Evolutionary conservation across 306 rosid species (phyloP).

Genomic region (Astragalus glycyphyllos): DNA sequence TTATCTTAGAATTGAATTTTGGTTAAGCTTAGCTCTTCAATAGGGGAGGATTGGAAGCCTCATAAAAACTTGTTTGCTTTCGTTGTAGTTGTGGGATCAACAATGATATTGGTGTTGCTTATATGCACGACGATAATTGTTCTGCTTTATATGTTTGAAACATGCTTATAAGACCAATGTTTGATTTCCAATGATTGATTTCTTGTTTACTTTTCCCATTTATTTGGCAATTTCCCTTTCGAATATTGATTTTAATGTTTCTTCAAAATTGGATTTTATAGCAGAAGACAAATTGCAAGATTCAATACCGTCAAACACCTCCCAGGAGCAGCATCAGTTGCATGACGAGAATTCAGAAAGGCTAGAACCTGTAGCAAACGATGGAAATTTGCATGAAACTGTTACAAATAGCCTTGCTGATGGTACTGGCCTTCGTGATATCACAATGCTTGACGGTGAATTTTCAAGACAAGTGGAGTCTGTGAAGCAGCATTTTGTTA

Average conservation of each 20-base stretch:
- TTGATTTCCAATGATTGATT: constrained; percentile 13
- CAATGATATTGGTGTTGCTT: not conserved
- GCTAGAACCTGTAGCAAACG: constrained; percentile 46
- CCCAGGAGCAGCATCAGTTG: constrained; percentile 58
- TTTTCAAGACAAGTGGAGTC: constrained; percentile 62
- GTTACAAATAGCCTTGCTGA: constrained; percentile 48
- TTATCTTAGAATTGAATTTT: not conserved
- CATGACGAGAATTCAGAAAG: constrained; percentile 49
- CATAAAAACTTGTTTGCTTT: not conserved
- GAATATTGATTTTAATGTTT: constrained; percentile 21
- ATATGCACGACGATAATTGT: not conserved
- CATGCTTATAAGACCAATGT: constrained; percentile 3
- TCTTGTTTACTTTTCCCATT: constrained; percentile 12
- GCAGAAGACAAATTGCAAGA: constrained; percentile 75
- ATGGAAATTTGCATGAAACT: constrained; percentile 50
- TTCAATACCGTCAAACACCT: constrained; percentile 43
- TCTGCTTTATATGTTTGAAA: not conserved
- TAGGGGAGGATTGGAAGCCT: not conserved
- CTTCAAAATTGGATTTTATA: constrained; percentile 37
- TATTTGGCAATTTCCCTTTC: not conserved
- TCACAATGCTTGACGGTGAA: constrained; percentile 55
- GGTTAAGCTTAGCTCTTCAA: not conserved
- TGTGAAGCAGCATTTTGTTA: constrained; percentile 58
- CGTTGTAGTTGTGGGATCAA: not conserved
- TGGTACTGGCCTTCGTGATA: constrained; percentile 49